Evolutionary conservation across 2,329 filamentous ascomycete species (phyloP), one percentile per base, ranked within the genome.

Genomic region (Byssochlamys sp.): DNA sequence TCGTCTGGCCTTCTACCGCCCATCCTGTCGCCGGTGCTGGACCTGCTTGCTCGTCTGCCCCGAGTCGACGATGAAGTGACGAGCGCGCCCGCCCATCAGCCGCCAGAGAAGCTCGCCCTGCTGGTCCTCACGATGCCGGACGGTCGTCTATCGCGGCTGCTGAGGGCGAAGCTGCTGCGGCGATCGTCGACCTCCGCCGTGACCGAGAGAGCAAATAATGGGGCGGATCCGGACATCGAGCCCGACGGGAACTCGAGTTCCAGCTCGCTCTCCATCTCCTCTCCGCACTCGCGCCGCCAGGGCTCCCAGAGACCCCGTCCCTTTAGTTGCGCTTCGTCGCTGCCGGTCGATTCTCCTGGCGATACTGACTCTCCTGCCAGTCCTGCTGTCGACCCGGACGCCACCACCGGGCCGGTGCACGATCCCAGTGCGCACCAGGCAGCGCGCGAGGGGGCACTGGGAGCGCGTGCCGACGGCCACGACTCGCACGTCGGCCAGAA

Each of bases 141-240:
- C 60, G 63, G 62, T 59, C 61, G 69, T 52, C 65, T 71, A 33
- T 71, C 71, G 62, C 67, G 68, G 62, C 65, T 71, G 57, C 59
- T 70, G 55, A 71, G 71, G 61, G 65, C 68, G 39, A 72, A 70
- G 61, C 66, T 73, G 58, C 63, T 73, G 59, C 69, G 71, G 57
- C 70, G 70, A 67, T 70, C 71, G 60, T 71, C 72, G 33, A 67
- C 64, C 49, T 64, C 67, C 33, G 61, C 63, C 54, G 64, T 62
- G 58, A 62, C 63, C 19, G 50, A 54, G 35, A n/a, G 35, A 2
- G 35, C 14, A n/a, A n/a, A 45, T 56, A 64, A 62, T 59, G 59
- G 60, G 58, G 63, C 66, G 65, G 67, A 45, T 26, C 56, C 52
- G 26, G 52, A 35, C 54, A 27, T 53, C 51, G 53, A 28, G 54